These are phyloP conservation scores for Mycosphaerella sp. DNA, from an alignment of 2,329 filamentous ascomycete species.

Conservation along the genomic window DNA sequence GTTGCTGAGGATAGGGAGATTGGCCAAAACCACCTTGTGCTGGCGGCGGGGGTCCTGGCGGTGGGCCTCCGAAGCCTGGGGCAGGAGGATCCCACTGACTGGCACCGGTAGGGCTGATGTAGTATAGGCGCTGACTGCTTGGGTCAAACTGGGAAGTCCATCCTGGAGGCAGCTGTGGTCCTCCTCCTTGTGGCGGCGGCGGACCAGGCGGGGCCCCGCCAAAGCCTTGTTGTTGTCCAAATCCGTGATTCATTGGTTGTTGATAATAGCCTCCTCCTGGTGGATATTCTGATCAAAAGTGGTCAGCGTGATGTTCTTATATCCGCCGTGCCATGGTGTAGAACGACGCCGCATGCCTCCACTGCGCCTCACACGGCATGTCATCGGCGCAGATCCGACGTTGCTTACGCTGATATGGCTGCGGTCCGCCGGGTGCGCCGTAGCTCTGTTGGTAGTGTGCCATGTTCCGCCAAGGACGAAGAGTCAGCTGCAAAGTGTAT, in stretches of 20 bases:
- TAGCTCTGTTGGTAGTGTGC: constrained; percentile 11
- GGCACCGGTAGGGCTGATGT: constrained; percentile 12
- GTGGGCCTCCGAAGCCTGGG: constrained; percentile 20
- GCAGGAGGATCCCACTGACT: constrained; percentile 15
- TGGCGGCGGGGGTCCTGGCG: constrained; percentile 21
- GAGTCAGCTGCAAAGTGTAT: not conserved
- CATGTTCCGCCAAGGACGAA: constrained; percentile 1
- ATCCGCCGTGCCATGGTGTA: not conserved
- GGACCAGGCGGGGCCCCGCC: constrained; percentile 18
- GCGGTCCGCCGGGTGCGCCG: constrained; percentile 4
- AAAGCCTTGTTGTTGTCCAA: constrained; percentile 13
- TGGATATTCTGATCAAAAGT: constrained; percentile 12
- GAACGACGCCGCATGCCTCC: not conserved
- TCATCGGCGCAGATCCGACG: not conserved
- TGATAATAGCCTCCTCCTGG: constrained; percentile 15
- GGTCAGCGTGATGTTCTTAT: constrained; percentile 11
- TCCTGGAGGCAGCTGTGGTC: constrained; percentile 13
- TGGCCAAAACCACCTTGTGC: constrained; percentile 16
- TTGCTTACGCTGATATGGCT: constrained; percentile 17
- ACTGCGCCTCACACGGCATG: constrained; percentile 3
- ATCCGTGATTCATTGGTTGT: constrained; percentile 15
- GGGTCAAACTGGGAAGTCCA: constrained; percentile 15
- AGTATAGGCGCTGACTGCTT: constrained; percentile 12
- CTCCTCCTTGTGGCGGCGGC: constrained; percentile 9
- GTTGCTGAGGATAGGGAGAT: constrained; percentile 13